A percentile compares a stretch with the other conserved stretches of the same genome.
Evolutionary conservation across 257 asterid genomes (phyloP).

Genomic region (Ligustrum vulgare): DNA sequence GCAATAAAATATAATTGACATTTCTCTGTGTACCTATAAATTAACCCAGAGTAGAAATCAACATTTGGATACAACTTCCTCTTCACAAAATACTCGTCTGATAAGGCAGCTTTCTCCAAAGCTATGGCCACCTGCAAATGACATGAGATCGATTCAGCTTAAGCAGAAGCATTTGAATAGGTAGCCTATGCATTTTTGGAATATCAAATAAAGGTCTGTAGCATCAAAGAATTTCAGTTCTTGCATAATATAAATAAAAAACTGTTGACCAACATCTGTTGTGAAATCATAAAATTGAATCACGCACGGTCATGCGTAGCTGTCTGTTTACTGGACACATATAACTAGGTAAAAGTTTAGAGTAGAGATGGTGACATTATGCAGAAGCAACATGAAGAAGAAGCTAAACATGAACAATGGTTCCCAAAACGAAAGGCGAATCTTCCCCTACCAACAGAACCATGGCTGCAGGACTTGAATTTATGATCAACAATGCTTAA

Average conservation of each 20-base stretch:
- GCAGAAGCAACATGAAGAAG: neutral
- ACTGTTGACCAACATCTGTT: neutral
- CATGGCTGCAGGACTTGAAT: neutral
- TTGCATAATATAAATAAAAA: neutral
- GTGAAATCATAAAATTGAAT: neutral
- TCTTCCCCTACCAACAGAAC: too few species aligned
- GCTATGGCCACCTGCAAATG: conserved; percentile 86
- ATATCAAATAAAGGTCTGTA: neutral
- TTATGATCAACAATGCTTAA: too few species aligned
- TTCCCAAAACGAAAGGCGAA: too few species aligned
- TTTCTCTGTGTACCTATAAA: conserved; percentile 60
- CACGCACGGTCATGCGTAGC: neutral
- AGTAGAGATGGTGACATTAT: neutral
- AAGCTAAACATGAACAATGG: too few species aligned
- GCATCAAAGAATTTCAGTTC: neutral
- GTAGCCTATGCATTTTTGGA: neutral
- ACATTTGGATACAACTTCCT: conserved; percentile 96
- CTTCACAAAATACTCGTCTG: conserved; percentile 92
- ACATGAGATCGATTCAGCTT: neutral
- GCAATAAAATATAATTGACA: neutral
- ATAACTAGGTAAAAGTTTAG: neutral
- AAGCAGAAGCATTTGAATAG: neutral
- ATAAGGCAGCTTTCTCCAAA: conserved; percentile 91
- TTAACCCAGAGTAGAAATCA: conserved; percentile 95
- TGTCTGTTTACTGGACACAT: neutral